A percentile compares a stretch with the other conserved stretches of the same genome.
Evolutionary conservation across 768 basidiomycete genomes (phyloP).

Genomic region (Leccinellum luteum): DNA sequence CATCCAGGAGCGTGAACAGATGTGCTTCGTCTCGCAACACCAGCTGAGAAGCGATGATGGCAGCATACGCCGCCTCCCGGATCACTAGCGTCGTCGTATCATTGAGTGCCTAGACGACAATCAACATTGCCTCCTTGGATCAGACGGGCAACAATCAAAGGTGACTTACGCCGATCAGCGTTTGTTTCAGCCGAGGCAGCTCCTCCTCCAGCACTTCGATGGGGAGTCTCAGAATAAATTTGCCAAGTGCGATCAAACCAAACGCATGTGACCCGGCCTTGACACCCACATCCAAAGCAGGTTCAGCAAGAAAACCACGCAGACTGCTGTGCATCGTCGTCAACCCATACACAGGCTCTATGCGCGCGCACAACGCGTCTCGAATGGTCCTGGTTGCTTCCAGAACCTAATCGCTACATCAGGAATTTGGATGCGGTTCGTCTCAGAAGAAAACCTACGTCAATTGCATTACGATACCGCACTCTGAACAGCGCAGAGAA

Average conservation of each 20-base stretch:
- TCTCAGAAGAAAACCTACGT: conserved; percentile 44
- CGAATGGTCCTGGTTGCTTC: conserved; percentile 83
- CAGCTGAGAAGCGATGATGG: conserved; percentile 81
- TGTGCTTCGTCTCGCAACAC: conserved; percentile 82
- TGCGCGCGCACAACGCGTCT: conserved; percentile 64
- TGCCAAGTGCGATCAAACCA: conserved; percentile 79
- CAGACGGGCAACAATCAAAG: not conserved
- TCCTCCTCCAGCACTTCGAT: conserved; percentile 86
- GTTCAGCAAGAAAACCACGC: conserved; percentile 57
- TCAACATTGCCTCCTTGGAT: not conserved
- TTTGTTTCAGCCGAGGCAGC: conserved; percentile 69
- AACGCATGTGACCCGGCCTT: conserved; percentile 75
- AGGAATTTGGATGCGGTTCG: not conserved
- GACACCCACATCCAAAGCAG: conserved; percentile 48
- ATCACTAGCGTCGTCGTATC: conserved; percentile 72
- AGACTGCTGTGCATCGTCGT: conserved; percentile 78
- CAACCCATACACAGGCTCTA: conserved; percentile 82
- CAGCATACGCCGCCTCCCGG: conserved; percentile 78
- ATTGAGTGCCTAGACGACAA: conserved; percentile 57
- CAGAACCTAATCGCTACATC: conserved; percentile 51
- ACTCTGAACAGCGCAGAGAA: conserved; percentile 69
- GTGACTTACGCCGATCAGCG: conserved; percentile 63
- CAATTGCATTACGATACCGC: conserved; percentile 68
- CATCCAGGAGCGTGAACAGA: conserved; percentile 76
- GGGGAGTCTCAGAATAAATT: conserved; percentile 78